A percentile compares a stretch with the other conserved stretches of the same genome.
These are phyloP conservation scores for Tubosaeta sp. DNA, from an alignment of 768 basidiomycete genomes.

Conservation along the genomic window DNA sequence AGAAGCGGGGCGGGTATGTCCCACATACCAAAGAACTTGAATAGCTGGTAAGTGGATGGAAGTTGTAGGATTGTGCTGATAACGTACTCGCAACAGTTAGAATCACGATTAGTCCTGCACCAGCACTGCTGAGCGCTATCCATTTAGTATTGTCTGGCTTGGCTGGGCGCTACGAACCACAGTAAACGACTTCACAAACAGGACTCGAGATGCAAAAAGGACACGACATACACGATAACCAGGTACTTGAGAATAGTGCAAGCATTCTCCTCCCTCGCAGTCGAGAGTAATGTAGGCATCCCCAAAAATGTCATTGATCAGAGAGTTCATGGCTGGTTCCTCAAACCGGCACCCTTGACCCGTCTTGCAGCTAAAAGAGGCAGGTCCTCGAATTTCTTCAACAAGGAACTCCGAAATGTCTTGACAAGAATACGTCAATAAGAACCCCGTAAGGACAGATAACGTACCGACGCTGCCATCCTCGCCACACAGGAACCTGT, in stretches of 20 bases:
- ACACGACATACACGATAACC: slow-evolving; percentile 63
- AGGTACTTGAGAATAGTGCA: slow-evolving; percentile 91
- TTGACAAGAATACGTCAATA: not conserved
- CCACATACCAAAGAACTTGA: slow-evolving; percentile 86
- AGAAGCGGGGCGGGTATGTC: slow-evolving; percentile 49
- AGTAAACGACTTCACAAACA: not conserved
- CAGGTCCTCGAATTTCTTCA: slow-evolving; percentile 90
- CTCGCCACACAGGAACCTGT: slow-evolving; percentile 92
- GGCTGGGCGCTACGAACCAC: slow-evolving; percentile 51
- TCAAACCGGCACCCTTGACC: slow-evolving; percentile 83
- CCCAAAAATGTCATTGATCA: slow-evolving; percentile 92
- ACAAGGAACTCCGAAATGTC: slow-evolving; percentile 93
- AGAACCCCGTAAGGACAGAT: not conserved
- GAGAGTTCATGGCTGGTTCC: slow-evolving; percentile 93
- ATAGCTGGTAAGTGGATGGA: not conserved
- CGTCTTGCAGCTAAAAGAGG: slow-evolving; percentile 70
- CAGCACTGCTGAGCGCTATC: slow-evolving; percentile 81
- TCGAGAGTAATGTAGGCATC: slow-evolving; percentile 84
- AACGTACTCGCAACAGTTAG: slow-evolving; percentile 55
- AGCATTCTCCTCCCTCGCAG: slow-evolving; percentile 88
- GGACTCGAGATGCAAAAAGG: not conserved
- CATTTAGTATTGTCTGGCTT: slow-evolving; percentile 80
- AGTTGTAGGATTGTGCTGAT: not conserved
- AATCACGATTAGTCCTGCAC: slow-evolving; percentile 72
- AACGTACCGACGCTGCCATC: slow-evolving; percentile 84